A percentile compares a stretch with the other conserved stretches of the same genome.
Conservation (phyloP, 1,139 yeast species). For the Yamadazyma triangularis region DNA sequence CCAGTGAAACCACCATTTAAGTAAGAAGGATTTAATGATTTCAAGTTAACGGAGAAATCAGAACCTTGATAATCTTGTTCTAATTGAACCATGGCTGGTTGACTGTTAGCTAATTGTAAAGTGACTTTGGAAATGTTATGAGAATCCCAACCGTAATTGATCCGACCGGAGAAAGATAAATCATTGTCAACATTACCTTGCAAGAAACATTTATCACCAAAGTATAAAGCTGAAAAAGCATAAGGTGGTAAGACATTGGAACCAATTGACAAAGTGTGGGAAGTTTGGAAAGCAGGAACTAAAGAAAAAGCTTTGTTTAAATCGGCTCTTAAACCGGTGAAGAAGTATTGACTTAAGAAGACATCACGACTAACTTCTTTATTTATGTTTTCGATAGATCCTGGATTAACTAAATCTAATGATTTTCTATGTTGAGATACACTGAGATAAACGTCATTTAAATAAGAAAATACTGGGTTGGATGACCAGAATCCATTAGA, state of each 20-base stretch:
- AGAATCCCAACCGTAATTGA: conserved; percentile 89
- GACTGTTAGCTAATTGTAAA: conserved; percentile 82
- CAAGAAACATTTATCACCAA: conserved; percentile 77
- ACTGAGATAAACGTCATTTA: conserved; percentile 71
- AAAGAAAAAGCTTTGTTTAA: conserved; percentile 86
- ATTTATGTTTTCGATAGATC: conserved; percentile 88
- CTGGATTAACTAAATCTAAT: conserved; percentile 84
- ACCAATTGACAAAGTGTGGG: conserved; percentile 90
- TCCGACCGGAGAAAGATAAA: conserved; percentile 78
- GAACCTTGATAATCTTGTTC: conserved; percentile 94
- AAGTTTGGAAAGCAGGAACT: conserved; percentile 95
- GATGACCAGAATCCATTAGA: conserved; percentile 35
- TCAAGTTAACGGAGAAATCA: conserved; percentile 85
- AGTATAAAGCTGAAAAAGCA: conserved; percentile 87
- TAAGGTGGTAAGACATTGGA: conserved; percentile 85
- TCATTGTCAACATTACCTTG: conserved; percentile 94
- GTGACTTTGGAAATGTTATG: conserved; percentile 78
- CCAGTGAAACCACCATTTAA: conserved; percentile 68
- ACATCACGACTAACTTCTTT: conserved; percentile 94
- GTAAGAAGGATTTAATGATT: conserved; percentile 84
- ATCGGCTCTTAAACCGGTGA: conserved; percentile 96
- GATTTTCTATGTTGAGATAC: conserved; percentile 77
- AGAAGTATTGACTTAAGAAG: conserved; percentile 81
- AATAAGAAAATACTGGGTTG: conserved; percentile 78
- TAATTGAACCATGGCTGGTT: conserved; percentile 91